Evolutionary conservation across 2,329 filamentous ascomycete species (phyloP).

Genomic region (Aspergillus piperis): DNA sequence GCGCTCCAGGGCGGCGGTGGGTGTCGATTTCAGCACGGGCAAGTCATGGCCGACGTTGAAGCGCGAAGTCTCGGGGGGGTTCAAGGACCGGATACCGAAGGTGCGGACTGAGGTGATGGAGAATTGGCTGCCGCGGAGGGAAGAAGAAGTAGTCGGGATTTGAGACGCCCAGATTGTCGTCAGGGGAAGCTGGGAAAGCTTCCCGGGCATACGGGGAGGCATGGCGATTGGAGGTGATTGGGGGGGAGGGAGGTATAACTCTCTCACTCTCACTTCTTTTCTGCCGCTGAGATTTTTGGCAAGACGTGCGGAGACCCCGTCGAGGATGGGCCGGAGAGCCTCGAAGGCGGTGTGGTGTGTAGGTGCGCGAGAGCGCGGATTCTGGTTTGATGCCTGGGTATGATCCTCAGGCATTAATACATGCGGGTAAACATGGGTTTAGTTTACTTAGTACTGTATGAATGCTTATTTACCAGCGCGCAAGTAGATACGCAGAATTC

Average conservation of each 20-base stretch:
- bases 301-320: constrained; percentile 2
- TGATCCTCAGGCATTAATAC: background rate
- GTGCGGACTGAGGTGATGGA: constrained; percentile 30
- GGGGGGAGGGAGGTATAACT: background rate
- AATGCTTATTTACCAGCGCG: too few relatives aligned
- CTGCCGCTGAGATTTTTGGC: constrained; percentile 18
- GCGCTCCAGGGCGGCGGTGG: constrained; percentile 60
- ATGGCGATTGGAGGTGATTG: constrained; percentile 23
- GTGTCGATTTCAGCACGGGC: constrained; percentile 56
- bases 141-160: constrained; percentile 6
- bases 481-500: background rate
- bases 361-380: background rate
- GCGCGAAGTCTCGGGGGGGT: constrained; percentile 52
- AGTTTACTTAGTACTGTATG: background rate
- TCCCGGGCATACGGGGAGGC: constrained; percentile 38
- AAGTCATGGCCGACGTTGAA: constrained; percentile 56
- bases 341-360: constrained; percentile 17
- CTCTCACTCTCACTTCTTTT: background rate
- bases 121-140: constrained; percentile 22
- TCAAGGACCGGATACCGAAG: constrained; percentile 61
- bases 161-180: constrained; percentile 26
- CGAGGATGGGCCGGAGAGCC: background rate
- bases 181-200: constrained; percentile 34
- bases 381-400: background rate
- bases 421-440: background rate